Percentiles rank a stretch among this genome's conserved stretches.
Conservation (phyloP, 2,329 filamentous ascomycete genomes). For the Cercospora canescens region DNA sequence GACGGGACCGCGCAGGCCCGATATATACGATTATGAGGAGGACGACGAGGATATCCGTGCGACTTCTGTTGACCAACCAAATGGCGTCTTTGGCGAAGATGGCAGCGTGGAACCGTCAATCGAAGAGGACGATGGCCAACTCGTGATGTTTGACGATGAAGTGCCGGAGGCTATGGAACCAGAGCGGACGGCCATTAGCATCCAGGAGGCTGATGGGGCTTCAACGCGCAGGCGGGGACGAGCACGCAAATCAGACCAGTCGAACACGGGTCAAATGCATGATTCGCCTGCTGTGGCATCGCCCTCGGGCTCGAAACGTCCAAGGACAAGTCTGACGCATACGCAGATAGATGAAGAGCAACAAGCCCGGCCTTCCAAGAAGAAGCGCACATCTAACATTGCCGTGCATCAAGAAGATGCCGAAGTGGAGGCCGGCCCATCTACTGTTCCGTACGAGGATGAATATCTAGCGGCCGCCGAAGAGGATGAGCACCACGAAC, state of each 20-base stretch:
- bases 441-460: conserved; percentile 15
- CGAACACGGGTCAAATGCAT: conserved; percentile 19
- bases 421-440: conserved; percentile 18
- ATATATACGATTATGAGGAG: conserved; percentile 27
- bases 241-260: conserved; percentile 24
- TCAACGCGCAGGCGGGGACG: conserved; percentile 19
- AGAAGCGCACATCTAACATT: conserved; percentile 21
- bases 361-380: conserved; percentile 17
- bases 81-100: conserved; percentile 15
- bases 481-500: conserved; percentile 10
- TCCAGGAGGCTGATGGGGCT: conserved; percentile 13
- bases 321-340: conserved; percentile 19
- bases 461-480: conserved; percentile 17
- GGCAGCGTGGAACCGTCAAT: conserved; percentile 25
- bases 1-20: conserved; percentile 20
- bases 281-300: background rate
- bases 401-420: conserved; percentile 14
- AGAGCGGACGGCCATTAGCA: conserved; percentile 17
- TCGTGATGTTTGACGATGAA: conserved; percentile 19
- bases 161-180: conserved; percentile 10
- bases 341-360: conserved; percentile 8
- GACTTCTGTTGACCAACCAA: conserved; percentile 21
- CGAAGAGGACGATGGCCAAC: conserved; percentile 19
- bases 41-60: conserved; percentile 14
- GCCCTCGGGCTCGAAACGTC: conserved; percentile 20